Base-by-base conservation (phyloP, 2,329 filamentous ascomycete genomes). In the Trichoderma atrobrunneum region DNA sequence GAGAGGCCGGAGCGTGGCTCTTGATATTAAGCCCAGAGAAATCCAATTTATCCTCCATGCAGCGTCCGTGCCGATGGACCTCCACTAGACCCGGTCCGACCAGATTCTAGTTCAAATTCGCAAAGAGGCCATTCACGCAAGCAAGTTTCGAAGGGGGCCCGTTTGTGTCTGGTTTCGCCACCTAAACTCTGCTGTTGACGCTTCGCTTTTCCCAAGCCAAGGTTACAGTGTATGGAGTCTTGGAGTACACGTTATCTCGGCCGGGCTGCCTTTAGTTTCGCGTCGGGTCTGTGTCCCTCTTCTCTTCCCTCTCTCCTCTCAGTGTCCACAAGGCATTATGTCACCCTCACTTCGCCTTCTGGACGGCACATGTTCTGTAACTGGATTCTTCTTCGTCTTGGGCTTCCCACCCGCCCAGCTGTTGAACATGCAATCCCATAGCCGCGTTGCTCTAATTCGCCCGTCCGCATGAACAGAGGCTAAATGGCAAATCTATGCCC, bases 1-100 rank as follows among this genome's bases (percentile, higher is more conserved):
- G 54, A 51, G 54, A 39, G 54, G 12, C 54, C 59, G 32, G 48
- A 72, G 70, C 70, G 70, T 72, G 70, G 65, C 70, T 69, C 66
- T 43, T 51, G 36, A 69, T 69, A 69, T 69, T 43, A 34, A 51
- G 26, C 56, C 54, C 34, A 60, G 56, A 36, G 64, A 26, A 39
- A 57, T 67, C 32, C 28, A 60, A 61, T 69, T 69, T 51, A 69
- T 69, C 66, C 66, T 69, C 59, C 66, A 32, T 69, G 54, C 56
- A 51, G 26, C 56, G 36, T 59, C 56, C 64, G 28, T 30, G 34
- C 65, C 54, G 51, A 60, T 48, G 54, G 39, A 36, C 32, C 14
- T 36, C 24, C 54, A 59, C 56, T n/a, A 48, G 54, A 48, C 56
- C 56, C 65, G 54, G 54, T 36, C 56, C 65, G 65, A 60, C 54